Base-by-base conservation (phyloP, 1,284 basidiomycete genomes). In the Trichosporon sp. region DNA sequence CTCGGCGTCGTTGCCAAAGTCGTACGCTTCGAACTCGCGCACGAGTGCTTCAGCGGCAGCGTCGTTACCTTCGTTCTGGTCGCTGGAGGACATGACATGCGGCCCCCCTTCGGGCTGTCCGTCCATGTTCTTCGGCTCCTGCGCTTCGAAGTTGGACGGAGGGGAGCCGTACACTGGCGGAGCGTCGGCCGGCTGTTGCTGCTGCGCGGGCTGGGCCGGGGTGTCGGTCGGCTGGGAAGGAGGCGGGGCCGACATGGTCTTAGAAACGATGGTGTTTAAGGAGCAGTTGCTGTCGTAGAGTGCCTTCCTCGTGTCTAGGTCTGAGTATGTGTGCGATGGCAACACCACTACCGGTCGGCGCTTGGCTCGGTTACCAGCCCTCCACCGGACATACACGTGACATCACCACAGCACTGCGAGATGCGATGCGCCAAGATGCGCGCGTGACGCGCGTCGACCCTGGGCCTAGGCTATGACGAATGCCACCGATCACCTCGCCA, bases 1-100 rank as follows among this genome's bases (percentile, higher is more conserved):
- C 26, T 77, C 73, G 14, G 72, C 71, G 70, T 82, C 81, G 35
- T 76, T 74, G 16, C 77, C 75, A 68, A 82, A 82, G 61, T 76
- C 74, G 66, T 82, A 80, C 43, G 70, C 54, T 71, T 81, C 80
- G 64, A 81, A 82, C 26, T 75, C 78, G 10, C 31, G 0, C 10
- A 74, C 68, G 31, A 74, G 68, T 19, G 31, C 32, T 14, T 63
- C 59, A 1, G 59, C 59, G 8, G 31, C 59, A 6, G 32, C 31
- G 32, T 43, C 56, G 14, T 12, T 31, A 21, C 66, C 59, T 46
- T 64, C 56, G 4, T 46, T 65, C 46, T 70, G 65, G 38, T 56
- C 48, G 0, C 12, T 7, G 5, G 59, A 2, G 2, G 59, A 14
- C 59, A 63, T 35, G 59, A 63, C 59, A 16, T 35, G 59, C 16